These are phyloP conservation scores for Nemania abortiva DNA, from an alignment of 2,329 filamentous ascomycete species.

Conservation along the genomic window DNA sequence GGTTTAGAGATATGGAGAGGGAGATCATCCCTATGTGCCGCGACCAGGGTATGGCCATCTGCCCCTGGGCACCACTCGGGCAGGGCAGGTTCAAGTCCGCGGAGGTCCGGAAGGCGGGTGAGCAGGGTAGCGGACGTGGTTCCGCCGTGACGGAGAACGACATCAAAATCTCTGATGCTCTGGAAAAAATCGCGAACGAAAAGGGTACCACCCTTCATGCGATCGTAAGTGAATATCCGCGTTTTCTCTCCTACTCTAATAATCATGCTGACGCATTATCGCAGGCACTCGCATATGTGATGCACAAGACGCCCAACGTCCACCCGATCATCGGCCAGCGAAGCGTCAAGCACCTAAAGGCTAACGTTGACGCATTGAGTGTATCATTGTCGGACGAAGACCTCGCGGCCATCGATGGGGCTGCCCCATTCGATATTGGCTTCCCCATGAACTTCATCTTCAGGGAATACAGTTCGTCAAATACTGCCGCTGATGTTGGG, in stretches of 20 bases:
- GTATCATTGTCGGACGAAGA: constrained; percentile 64
- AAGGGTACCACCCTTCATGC: constrained; percentile 69
- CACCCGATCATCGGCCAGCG: constrained; percentile 65
- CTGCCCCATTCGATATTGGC: constrained; percentile 65
- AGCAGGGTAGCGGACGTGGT: constrained; percentile 51
- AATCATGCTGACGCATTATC: too few relatives aligned
- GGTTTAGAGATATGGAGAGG: constrained; percentile 74
- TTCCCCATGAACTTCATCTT: constrained; percentile 57
- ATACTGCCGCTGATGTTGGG: too few relatives aligned
- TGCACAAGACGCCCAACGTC: constrained; percentile 64
- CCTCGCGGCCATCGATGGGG: constrained; percentile 64
- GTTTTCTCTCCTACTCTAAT: too few relatives aligned
- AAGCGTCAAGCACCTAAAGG: constrained; percentile 63
- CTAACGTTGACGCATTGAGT: constrained; percentile 66
- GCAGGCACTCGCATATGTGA: constrained; percentile 62
- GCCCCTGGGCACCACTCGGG: constrained; percentile 70
- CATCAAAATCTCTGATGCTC: neutral
- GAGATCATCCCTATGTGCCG: constrained; percentile 76
- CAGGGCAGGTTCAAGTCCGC: constrained; percentile 58
- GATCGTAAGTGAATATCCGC: constrained; percentile 49
- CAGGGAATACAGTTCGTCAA: too few relatives aligned
- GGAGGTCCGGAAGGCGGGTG: constrained; percentile 54
- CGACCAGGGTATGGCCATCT: constrained; percentile 70
- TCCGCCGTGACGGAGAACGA: neutral
- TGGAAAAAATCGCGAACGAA: constrained; percentile 64